phyloP scores from a whole-genome alignment of 768 basidiomycete species.

The Hypsizygus marmoreus region DNA sequence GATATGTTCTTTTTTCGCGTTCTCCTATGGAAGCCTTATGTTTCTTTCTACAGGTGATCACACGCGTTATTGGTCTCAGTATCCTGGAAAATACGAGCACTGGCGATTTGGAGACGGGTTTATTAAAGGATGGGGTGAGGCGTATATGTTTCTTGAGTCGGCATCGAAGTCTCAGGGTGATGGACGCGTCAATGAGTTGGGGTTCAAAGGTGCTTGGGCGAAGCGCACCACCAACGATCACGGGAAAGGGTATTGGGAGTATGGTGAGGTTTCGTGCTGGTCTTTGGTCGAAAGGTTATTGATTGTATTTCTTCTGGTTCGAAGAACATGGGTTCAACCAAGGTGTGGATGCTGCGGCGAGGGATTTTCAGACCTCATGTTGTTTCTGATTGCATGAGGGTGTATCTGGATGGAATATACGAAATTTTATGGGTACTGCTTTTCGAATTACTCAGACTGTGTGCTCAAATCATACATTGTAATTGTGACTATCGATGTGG shows the following conservation, averaged over 20 bases:
- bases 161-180: constrained; percentile 16
- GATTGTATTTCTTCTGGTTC: background rate
- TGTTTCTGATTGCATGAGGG: no score
- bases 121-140: constrained; percentile 71
- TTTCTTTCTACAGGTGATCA: constrained; percentile 35
- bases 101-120: constrained; percentile 71
- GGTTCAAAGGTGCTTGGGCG: constrained; percentile 66
- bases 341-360: constrained; percentile 45
- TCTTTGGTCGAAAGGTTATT: background rate
- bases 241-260: constrained; percentile 63
- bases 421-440: no score
- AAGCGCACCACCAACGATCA: constrained; percentile 47
- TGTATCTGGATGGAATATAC: no score
- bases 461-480: no score
- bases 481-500: no score
- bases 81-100: constrained; percentile 63
- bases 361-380: constrained; percentile 35
- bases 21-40: constrained; percentile 4
- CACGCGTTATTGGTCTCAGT: constrained; percentile 43
- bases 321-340: constrained; percentile 67
- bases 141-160: constrained; percentile 52
- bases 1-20: constrained; percentile 11
- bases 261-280: constrained; percentile 35
- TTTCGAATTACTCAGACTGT: no score
- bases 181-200: constrained; percentile 52